Evolutionary conservation across 768 basidiomycete genomes (phyloP).

Genomic region (Tylopilus felleus): DNA sequence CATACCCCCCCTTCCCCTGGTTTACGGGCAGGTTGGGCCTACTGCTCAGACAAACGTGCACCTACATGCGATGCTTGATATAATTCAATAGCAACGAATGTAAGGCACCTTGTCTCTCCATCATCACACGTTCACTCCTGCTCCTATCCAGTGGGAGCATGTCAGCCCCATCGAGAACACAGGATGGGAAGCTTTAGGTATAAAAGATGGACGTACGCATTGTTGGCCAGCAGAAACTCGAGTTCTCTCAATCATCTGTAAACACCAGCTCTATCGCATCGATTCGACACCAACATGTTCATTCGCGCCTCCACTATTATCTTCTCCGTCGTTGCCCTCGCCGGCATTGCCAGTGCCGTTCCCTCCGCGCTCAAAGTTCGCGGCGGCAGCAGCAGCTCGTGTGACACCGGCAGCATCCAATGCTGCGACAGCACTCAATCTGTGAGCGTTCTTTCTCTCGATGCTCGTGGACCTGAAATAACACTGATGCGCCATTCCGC

Average conservation of each 20-base stretch:
- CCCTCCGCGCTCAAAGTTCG: conserved; percentile 3
- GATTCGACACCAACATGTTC: background rate
- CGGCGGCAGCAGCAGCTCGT: conserved; percentile 15
- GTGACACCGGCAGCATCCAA: conserved; percentile 39
- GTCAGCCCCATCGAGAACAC: background rate
- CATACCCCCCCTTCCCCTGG: too few species aligned
- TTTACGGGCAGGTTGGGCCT: too few species aligned
- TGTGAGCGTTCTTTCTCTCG: background rate
- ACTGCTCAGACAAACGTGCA: background rate
- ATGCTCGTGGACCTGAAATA: background rate
- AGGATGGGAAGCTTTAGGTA: background rate
- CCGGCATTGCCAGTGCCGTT: background rate
- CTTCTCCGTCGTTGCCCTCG: conserved; percentile 7
- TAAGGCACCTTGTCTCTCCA: background rate
- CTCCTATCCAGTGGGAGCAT: background rate
- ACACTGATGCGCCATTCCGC: background rate
- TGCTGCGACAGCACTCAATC: conserved; percentile 1
- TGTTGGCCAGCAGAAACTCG: background rate
- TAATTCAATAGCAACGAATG: background rate
- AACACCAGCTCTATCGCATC: background rate
- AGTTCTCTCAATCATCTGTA: too few species aligned
- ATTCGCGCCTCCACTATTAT: background rate
- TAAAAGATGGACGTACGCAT: background rate
- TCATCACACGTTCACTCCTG: background rate
- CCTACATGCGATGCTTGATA: background rate